Evolutionary conservation across 768 basidiomycete genomes (phyloP).

Genomic region (Tubosaeta sp.): DNA sequence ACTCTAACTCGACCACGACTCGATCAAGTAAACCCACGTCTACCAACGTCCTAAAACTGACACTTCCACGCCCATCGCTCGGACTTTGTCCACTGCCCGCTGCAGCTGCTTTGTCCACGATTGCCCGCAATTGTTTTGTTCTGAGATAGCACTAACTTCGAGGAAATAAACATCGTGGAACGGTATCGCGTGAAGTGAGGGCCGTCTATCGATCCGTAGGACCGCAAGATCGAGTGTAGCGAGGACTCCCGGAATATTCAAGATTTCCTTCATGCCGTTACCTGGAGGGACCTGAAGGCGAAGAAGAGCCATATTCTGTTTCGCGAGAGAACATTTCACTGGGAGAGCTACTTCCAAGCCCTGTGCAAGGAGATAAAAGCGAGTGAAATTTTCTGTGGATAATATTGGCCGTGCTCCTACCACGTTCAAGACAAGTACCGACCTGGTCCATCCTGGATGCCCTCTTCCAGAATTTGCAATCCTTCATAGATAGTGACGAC

Average conservation of each 20-base stretch:
- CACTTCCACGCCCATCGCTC: slow-evolving; percentile 33
- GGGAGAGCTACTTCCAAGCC: slow-evolving; percentile 31
- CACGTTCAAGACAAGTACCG: neutral
- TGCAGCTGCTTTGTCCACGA: slow-evolving; percentile 36
- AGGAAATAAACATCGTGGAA: slow-evolving; percentile 64
- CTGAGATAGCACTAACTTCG: slow-evolving; percentile 38
- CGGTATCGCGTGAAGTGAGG: slow-evolving; percentile 40
- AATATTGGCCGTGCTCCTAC: neutral
- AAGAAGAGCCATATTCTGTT: slow-evolving; percentile 34
- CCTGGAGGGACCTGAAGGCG: slow-evolving; percentile 26
- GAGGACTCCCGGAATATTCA: slow-evolving; percentile 25
- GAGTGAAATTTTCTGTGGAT: slow-evolving; percentile 57
- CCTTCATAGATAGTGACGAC: slow-evolving; percentile 57
- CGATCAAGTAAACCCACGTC: slow-evolving; percentile 1
- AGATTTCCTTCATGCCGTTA: neutral
- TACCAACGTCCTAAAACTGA: slow-evolving; percentile 51
- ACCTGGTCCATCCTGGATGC: slow-evolving; percentile 55
- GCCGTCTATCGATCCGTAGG: slow-evolving; percentile 62
- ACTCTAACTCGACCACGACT: neutral
- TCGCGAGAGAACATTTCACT: slow-evolving; percentile 14
- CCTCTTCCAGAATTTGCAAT: slow-evolving; percentile 55
- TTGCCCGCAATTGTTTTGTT: neutral
- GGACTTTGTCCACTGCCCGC: slow-evolving; percentile 33
- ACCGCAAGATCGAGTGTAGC: slow-evolving; percentile 40
- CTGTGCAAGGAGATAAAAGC: slow-evolving; percentile 58